Evolutionary conservation across 441 rosid genomes (phyloP).

Genomic region (Erysimum cheiri): DNA sequence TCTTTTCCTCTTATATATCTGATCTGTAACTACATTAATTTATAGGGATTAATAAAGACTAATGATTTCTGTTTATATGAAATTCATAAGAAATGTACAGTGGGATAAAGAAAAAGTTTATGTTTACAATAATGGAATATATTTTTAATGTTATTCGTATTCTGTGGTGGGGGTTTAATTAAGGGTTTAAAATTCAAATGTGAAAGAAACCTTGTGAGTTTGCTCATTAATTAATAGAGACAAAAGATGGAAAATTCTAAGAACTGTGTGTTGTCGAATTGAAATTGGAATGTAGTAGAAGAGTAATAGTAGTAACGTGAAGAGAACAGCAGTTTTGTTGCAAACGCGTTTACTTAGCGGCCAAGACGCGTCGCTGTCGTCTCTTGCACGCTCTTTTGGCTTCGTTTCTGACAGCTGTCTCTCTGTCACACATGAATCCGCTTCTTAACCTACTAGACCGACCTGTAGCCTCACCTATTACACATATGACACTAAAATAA

Average conservation of each 20-base stretch:
- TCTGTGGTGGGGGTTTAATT: conserved; percentile 12
- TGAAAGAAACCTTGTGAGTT: conserved; percentile 23
- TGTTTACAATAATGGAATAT: not conserved
- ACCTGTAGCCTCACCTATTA: conserved; percentile 38
- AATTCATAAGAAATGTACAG: not conserved
- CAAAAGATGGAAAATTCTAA: conserved; percentile 1
- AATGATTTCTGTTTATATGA: not conserved
- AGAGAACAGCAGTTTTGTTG: conserved; percentile 42
- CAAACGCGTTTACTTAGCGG: conserved; percentile 47
- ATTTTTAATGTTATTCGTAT: not conserved
- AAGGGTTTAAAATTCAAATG: not conserved
- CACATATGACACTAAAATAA: not conserved
- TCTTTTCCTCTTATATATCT: not conserved
- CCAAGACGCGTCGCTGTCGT: conserved; percentile 45
- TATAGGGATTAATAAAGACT: not conserved
- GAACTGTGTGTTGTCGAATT: conserved; percentile 30
- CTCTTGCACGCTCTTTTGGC: conserved; percentile 42
- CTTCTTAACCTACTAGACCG: conserved; percentile 37
- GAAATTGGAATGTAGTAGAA: conserved; percentile 26
- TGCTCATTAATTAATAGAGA: conserved; percentile 22
- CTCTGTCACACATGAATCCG: conserved; percentile 38
- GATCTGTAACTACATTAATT: not conserved
- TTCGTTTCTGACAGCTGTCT: conserved; percentile 36
- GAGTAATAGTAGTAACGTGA: conserved; percentile 38
- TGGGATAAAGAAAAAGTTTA: not conserved